These are phyloP conservation scores for Mycena belliarum DNA, from an alignment of 768 basidiomycete genomes.

Conservation along the genomic window DNA sequence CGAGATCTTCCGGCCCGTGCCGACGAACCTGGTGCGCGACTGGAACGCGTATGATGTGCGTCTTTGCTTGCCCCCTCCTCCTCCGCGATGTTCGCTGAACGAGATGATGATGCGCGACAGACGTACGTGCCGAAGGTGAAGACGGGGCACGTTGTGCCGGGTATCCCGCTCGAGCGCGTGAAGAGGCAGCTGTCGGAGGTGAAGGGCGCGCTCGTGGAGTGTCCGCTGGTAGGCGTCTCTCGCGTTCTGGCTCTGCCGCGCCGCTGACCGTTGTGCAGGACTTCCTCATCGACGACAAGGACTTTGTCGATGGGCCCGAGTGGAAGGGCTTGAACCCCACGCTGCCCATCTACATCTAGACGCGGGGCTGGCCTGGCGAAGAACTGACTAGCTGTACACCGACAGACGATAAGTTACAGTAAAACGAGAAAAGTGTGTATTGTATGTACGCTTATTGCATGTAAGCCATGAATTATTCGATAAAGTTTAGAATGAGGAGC, in stretches of 20 bases:
- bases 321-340: constrained; percentile 79
- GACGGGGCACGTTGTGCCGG: constrained; percentile 79
- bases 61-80: too few species aligned
- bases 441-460: too few species aligned
- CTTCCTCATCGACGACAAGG: constrained; percentile 81
- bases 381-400: too few species aligned
- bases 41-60: constrained; percentile 80
- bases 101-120: too few species aligned
- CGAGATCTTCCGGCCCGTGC: constrained; percentile 84
- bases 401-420: too few species aligned
- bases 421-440: not conserved
- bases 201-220: constrained; percentile 73
- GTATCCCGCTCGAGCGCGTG: constrained; percentile 63
- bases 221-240: constrained; percentile 60
- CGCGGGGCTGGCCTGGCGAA: not conserved
- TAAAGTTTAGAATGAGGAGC: too few species aligned
- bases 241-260: not conserved
- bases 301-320: constrained; percentile 66
- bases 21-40: constrained; percentile 76
- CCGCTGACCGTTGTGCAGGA: constrained; percentile 47
- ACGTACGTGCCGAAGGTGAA: constrained; percentile 74
- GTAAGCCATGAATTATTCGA: too few species aligned
- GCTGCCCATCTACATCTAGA: constrained; percentile 75
- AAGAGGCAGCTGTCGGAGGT: constrained; percentile 76
- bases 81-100: too few species aligned